Base-by-base conservation (phyloP, 2,329 filamentous ascomycete genomes). In the Diaporthe vexans region DNA sequence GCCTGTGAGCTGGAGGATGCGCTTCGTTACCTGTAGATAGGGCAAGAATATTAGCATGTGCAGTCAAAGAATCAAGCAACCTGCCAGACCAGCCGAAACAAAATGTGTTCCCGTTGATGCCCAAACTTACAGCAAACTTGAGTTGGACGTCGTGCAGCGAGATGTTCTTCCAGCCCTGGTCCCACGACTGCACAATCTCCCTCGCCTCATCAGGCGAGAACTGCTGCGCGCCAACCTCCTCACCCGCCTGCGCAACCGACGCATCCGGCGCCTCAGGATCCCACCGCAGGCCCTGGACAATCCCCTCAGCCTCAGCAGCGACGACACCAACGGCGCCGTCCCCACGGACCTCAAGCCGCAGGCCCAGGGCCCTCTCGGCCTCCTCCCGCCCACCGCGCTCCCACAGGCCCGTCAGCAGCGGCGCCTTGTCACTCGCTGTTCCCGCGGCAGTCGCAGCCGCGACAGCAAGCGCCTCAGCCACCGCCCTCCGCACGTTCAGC, bases 1-100 rank as follows among this genome's bases (percentile, higher is more conserved):
- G 75, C 94, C 94, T n/a, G 93, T 95, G 75, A 97, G 87, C 82
- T 97, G 94, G 82, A 93, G 91, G 76, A 95, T 86, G 74, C 94
- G 92, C 85, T 98, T 97, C 79, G 92, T 86, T 77, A 97, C 88
- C 95, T 98, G 78, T 29, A n/a, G 7, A 6, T 57, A 7, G 19
- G 29, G 11, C 0, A 17, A 17, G 5, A 24, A 9, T 58, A 59
- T 81, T 71, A 78, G 77, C 63, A n/a, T n/a, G n/a, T n/a, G n/a
- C n/a, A n/a, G n/a, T n/a, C n/a, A n/a, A n/a, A n/a, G n/a, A 65
- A 33, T 8, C 40, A 46, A 46, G 9, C 24, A 35, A 26, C 11
- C 57, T 11, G 46, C 19, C 3, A 72, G 26, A 2, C 13, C 43
- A 15, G 9, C 48, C 10, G 17, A n/a, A 19, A 35, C 10, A 54